Evolutionary conservation across 257 asterid genomes (phyloP), one percentile per base, ranked within the genome.

Genomic region (Ilex asprella): DNA sequence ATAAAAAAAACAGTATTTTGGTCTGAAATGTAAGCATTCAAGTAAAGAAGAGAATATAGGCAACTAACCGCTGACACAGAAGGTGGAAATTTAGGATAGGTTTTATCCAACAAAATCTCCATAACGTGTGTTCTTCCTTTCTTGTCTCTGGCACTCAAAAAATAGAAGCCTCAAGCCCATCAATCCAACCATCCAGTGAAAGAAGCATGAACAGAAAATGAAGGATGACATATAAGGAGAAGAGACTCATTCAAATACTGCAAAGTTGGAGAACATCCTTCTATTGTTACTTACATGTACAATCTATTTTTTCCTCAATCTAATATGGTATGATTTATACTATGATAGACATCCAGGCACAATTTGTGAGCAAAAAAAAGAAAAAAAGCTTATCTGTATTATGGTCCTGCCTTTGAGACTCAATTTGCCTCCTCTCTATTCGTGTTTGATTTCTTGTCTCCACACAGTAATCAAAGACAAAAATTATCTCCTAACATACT

Each of bases 61-160:
- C 65, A 65, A 69, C 89, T 52, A 58, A 89, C 96, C 56, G 86
- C 88, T 56, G 87, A 76, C 56, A 84, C 49, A 49, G 86, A 82
- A 72, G 96, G 96, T 39, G 82, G 81, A 69, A 68, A 73, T 61
- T 56, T 80, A 30, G 95, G 95, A 65, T 89, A 86, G 59, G 70
- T 51, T 69, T 70, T 70, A 73, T 82, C 84, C 78, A 89, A 67
- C 52, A 78, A 65, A 54, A 86, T 70, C 76, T 79, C 91, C 75
- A 89, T 65, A 65, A 81, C 69, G 75, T 82, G 91, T 44, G 31
- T 60, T 76, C 91, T 79, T 74, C 87, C 87, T 60, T 81, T 84
- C 62, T 44, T 60, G 80, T 89, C 96, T 77, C 96, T 89, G 56
- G 46, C 56, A 39, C 67, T 60, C 50, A 43, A 14, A 47, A 46